Conservation (phyloP, 139 green algal genomes). For the Tetradesmus lagerheimii region DNA sequence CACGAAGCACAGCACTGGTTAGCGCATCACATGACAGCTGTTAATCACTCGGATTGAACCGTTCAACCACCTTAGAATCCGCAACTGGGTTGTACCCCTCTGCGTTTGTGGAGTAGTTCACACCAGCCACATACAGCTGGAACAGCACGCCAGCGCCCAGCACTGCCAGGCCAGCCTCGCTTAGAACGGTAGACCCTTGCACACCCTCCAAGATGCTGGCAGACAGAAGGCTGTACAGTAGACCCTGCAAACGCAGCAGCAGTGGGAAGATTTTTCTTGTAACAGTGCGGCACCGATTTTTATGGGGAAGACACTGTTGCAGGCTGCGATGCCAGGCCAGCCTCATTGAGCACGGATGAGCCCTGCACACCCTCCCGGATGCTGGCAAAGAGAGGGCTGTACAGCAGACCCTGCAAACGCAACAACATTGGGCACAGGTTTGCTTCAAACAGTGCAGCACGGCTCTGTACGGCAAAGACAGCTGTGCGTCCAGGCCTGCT, state of each 20-base stretch:
- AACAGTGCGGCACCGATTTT: too few relatives aligned
- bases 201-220: neutral
- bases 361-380: neutral
- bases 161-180: neutral
- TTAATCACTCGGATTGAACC: too few relatives aligned
- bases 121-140: slow-evolving; percentile 43
- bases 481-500: too few relatives aligned
- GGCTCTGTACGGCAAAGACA: too few relatives aligned
- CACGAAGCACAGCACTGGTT: too few relatives aligned
- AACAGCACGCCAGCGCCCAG: slow-evolving; percentile 11
- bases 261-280: too few relatives aligned
- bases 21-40: too few relatives aligned
- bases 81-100: slow-evolving; percentile 38
- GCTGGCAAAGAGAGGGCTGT: neutral
- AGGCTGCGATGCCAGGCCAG: neutral
- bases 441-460: too few relatives aligned
- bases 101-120: slow-evolving; percentile 20
- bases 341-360: too few relatives aligned
- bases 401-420: neutral
- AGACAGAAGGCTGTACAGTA: slow-evolving; percentile 1
- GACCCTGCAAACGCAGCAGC: neutral
- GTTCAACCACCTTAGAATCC: slow-evolving; percentile 8
- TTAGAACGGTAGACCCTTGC: neutral
- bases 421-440: too few relatives aligned
- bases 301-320: too few relatives aligned